Base-by-base conservation (phyloP, 306 rosid genomes). In the Vachellia collinsii region DNA sequence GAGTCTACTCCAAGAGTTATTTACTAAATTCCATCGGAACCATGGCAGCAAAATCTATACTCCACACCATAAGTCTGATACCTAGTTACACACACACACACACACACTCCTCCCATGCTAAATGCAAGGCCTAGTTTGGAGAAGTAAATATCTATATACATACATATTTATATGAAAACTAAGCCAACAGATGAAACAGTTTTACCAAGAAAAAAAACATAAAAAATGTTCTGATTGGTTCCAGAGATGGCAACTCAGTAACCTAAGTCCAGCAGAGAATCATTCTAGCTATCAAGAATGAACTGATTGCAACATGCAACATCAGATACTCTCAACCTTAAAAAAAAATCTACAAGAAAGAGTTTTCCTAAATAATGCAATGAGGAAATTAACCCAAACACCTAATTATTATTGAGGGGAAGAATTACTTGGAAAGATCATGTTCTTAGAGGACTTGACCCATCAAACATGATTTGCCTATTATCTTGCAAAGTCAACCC, bases 1-100 rank as follows among this genome's bases (percentile, higher is more conserved):
- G 10, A 47, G 67, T 47, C 51, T 47, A 67, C 83, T n/a, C 63
- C 43, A 79, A 53, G 69, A 29, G 68, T 67, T 5, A 53, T 72
- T 77, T 53, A n/a, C 80, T 79, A 58, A 66, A 74, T 36, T 44
- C 34, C 37, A 43, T 72, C 38, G n/a, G 65, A 66, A 73, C 46
- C 77, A 54, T 19, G 38, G 42, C 23, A 50, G 70, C 68, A 76
- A 72, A 76, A 37, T 68, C 44, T 17, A 76, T 62, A 72, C 13
- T 12, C 77, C 54, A 20, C 17, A 51, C 50, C 41, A 42, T n/a
- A 9, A 7, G 19, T 22, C 39, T 19, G 70, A 17, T 53, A 66
- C 70, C 72, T 29, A 63, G 69, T 48, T 64, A 9, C 50, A 43
- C 8, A 43, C 1, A 43, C 8, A 9, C 10, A 43, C 34, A 29